Base-by-base conservation (phyloP, 2,329 filamentous ascomycete species). In the Leptographium radiaticola region DNA sequence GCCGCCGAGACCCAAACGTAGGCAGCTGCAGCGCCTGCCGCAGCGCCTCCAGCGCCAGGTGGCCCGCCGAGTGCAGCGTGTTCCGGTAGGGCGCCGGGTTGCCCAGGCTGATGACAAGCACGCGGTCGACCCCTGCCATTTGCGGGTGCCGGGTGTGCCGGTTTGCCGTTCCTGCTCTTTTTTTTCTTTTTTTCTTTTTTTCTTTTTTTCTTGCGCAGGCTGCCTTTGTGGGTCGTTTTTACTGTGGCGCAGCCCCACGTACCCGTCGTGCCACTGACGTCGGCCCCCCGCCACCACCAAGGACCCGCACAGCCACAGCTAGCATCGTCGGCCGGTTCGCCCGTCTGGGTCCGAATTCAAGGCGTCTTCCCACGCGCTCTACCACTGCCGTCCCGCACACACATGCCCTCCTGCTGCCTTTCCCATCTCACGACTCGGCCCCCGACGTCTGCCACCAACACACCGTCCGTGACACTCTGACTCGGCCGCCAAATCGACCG, bases 41-140 rank as follows among this genome's bases (percentile, higher is more conserved):
- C 10, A 91, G 70, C 2, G 77, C 72, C 53, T 78, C 72, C 59
- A 95, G 79, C 47, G 89, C 79, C 54, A 82, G 79, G 71, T 97
- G 91, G 12, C 90, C 93, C 15, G 89, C 89, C 30, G 84, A 90
- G 70, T 97, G 93, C 9, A 91, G 81, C 20, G 87, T 94, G 58
- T 84, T 76, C 59, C 80, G 78, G 68, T 91, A 90, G 2, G 81
- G 72, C 8, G 77, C 74, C 8, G 87, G 89, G 62, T 97, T 97
- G 60, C 93, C 93, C 58, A 98, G 78, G 58, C 88, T 93, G 71
- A 89, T 79, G 62, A 97, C 75, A 54, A 97, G 80, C 61, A 95
- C 80, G 42, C 76, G 59, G 7, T 48, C 31, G 13, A 55, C 38
- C 30, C 52, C 46, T 20, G 34, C 43, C 51, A 48, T 53, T 13